These are phyloP conservation scores for Pyrus betulifolia DNA, from an alignment of 306 rosid species.

Conservation along the genomic window DNA sequence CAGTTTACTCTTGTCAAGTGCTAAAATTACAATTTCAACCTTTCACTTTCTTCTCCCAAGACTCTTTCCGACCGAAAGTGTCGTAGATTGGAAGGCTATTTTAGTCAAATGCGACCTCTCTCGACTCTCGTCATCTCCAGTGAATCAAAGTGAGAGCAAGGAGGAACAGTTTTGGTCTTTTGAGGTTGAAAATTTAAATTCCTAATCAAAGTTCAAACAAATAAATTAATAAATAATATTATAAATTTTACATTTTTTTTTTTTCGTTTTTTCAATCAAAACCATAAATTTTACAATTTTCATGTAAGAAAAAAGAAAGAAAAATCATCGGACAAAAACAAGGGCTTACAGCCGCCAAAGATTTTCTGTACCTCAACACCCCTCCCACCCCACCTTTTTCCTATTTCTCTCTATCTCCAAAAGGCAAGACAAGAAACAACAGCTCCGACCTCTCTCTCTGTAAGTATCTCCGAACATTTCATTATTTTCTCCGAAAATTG, in stretches of 20 bases:
- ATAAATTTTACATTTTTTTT: background rate
- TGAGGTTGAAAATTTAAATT: constrained; percentile 24
- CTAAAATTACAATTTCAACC: background rate
- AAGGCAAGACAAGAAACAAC: background rate
- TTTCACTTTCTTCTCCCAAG: background rate
- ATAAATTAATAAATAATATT: background rate
- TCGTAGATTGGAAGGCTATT: background rate
- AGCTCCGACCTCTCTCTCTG: background rate
- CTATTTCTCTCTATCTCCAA: background rate
- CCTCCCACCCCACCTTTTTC: constrained; percentile 19
- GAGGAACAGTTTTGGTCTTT: background rate
- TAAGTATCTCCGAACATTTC: constrained; percentile 30
- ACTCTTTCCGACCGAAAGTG: background rate
- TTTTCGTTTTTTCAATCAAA: background rate
- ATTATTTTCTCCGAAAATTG: constrained; percentile 16
- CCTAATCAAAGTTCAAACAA: background rate
- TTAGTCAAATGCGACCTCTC: constrained; percentile 8
- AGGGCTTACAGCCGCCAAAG: constrained; percentile 44
- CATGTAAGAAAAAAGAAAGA: constrained; percentile 11
- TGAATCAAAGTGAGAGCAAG: background rate
- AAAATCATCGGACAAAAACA: constrained; percentile 17
- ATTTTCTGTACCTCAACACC: constrained; percentile 44
- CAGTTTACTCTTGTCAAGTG: background rate
- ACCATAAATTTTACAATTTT: background rate
- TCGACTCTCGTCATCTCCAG: background rate